phyloP scores from a whole-genome alignment of 176 grass and related monocot genomes.

The Melocanna baccifera region DNA sequence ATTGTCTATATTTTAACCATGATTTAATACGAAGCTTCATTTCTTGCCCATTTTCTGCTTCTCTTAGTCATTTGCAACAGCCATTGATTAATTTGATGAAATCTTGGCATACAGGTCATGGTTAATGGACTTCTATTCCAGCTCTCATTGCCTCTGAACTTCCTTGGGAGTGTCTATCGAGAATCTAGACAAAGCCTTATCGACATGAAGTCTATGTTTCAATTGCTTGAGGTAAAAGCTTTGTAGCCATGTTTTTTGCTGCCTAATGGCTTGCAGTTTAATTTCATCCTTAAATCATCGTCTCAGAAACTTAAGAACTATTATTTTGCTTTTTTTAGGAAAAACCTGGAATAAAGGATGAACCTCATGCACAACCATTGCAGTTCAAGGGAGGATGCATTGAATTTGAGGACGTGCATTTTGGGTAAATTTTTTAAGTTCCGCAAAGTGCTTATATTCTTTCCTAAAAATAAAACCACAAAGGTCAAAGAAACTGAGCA shows the following conservation, averaged over 20 bases:
- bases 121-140: slow-evolving; percentile 99
- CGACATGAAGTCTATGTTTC: slow-evolving; percentile 98
- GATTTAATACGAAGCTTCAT: slow-evolving; percentile 1
- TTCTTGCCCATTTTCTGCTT: slow-evolving; percentile 3
- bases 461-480: slow-evolving; percentile 1
- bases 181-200: slow-evolving; percentile 98
- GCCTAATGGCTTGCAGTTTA: slow-evolving; percentile 13
- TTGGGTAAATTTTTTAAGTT: slow-evolving; percentile 62
- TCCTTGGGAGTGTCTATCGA: slow-evolving; percentile 97
- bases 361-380: slow-evolving; percentile 68
- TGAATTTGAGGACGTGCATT: slow-evolving; percentile 88
- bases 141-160: slow-evolving; percentile 93
- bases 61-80: slow-evolving; percentile 5
- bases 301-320: slow-evolving; percentile 26
- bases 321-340: slow-evolving; percentile 61
- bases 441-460: not conserved
- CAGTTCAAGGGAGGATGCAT: slow-evolving; percentile 81
- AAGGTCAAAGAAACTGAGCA: slow-evolving; percentile 2
- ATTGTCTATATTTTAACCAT: slow-evolving; percentile 16
- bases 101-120: slow-evolving; percentile 70
- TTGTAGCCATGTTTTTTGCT: slow-evolving; percentile 1
- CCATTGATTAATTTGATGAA: slow-evolving; percentile 34
- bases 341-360: slow-evolving; percentile 82
- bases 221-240: slow-evolving; percentile 83
- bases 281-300: slow-evolving; percentile 39